These are phyloP conservation scores for Helotiales sp. DNA, from an alignment of 2,329 filamentous ascomycete genomes.

Conservation along the genomic window DNA sequence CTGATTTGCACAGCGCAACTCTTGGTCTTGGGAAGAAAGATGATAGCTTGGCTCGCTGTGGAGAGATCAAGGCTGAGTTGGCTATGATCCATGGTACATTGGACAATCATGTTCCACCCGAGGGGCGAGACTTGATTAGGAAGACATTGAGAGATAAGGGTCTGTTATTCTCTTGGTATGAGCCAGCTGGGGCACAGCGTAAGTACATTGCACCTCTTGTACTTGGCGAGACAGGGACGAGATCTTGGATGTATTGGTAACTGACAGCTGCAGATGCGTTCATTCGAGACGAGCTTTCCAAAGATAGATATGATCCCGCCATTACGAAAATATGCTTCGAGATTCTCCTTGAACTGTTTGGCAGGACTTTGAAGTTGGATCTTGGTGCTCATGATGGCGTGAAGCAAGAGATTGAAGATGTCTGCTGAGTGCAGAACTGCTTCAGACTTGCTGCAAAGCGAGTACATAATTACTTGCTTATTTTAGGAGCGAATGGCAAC, in stretches of 20 bases:
- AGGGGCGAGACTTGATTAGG: constrained; percentile 80
- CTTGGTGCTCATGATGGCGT: constrained; percentile 67
- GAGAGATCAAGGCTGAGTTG: constrained; percentile 74
- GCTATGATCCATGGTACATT: constrained; percentile 90
- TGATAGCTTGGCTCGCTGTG: constrained; percentile 56
- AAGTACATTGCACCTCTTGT: constrained; percentile 34
- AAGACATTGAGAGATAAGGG: constrained; percentile 77
- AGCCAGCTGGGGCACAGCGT: constrained; percentile 90
- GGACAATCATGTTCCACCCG: constrained; percentile 85
- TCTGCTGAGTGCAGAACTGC: constrained; percentile 66
- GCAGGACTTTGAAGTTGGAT: constrained; percentile 74
- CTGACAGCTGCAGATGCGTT: constrained; percentile 64
- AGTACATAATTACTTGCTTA: too few relatives aligned
- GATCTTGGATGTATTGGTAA: too few relatives aligned
- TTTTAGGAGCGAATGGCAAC: too few relatives aligned
- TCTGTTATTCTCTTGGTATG: constrained; percentile 77
- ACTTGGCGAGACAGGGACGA: too few relatives aligned
- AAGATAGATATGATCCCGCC: constrained; percentile 90
- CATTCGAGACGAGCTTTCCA: constrained; percentile 88
- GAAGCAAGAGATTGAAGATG: constrained; percentile 65
- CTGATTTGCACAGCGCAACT: constrained; percentile 80
- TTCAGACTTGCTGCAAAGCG: too few relatives aligned
- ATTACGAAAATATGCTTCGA: constrained; percentile 88
- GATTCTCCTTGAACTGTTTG: constrained; percentile 84
- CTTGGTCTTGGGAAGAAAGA: constrained; percentile 69